Conservation (phyloP, 495 filamentous ascomycete species). For the Aspergillus mulundensis region DNA sequence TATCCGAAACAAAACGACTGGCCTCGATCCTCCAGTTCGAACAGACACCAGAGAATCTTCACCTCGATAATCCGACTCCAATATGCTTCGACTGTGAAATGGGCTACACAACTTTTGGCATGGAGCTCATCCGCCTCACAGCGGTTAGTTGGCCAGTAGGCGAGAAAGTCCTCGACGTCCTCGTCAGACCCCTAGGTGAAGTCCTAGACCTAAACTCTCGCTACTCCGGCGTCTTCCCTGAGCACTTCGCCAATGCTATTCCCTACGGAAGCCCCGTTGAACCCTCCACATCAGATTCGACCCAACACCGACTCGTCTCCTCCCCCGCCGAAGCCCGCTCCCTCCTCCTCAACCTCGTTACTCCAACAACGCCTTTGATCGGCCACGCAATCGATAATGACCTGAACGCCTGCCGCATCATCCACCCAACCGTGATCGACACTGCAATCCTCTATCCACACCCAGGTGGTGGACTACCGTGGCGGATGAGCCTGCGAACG, state of each 20-base stretch:
- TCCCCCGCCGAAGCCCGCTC: constrained; percentile 68
- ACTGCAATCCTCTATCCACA: constrained; percentile 83
- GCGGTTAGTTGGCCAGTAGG: constrained; percentile 82
- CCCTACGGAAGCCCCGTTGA: constrained; percentile 44
- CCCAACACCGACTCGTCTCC: constrained; percentile 59
- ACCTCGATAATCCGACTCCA: constrained; percentile 30
- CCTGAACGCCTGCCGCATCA: constrained; percentile 73
- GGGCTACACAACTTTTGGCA: constrained; percentile 81
- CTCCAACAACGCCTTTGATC: constrained; percentile 73
- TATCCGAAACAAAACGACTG: constrained; percentile 68
- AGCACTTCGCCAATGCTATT: constrained; percentile 66
- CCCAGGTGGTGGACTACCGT: constrained; percentile 60
- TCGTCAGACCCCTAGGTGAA: constrained; percentile 79
- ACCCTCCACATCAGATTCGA: constrained; percentile 8
- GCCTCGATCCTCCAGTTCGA: constrained; percentile 75
- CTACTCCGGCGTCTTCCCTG: constrained; percentile 77
- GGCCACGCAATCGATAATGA: constrained; percentile 97
- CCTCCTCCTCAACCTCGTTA: constrained; percentile 66
- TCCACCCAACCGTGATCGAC: constrained; percentile 82
- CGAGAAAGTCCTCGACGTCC: constrained; percentile 69
- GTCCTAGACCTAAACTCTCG: constrained; percentile 86
- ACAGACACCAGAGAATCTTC: constrained; percentile 62
- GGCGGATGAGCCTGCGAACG: constrained; percentile 67
- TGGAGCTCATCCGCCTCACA: constrained; percentile 87
- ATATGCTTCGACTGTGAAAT: constrained; percentile 96